These are phyloP conservation scores for Nicotiana knightiana DNA, from an alignment of 257 asterid species.

Conservation along the genomic window DNA sequence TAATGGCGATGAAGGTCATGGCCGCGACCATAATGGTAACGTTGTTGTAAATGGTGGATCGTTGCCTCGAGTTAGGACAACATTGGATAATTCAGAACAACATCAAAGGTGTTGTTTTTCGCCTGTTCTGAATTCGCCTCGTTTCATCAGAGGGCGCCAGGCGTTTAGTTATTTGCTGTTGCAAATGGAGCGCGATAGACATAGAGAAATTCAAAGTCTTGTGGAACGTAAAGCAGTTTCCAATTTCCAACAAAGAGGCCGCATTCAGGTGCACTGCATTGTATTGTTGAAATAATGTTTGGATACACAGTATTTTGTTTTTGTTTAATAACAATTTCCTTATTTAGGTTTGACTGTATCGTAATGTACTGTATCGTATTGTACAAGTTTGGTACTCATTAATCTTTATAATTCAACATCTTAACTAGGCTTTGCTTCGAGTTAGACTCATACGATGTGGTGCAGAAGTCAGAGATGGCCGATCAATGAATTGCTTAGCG, in stretches of 20 bases:
- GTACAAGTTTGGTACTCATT: not conserved
- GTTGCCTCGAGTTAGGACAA: slow-evolving; percentile 36
- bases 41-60: slow-evolving; percentile 20
- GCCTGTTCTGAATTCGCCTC: slow-evolving; percentile 36
- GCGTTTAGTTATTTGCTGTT: slow-evolving; percentile 53
- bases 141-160: slow-evolving; percentile 67
- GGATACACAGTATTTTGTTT: not conserved
- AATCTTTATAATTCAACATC: not conserved
- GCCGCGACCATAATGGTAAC: not conserved
- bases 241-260: slow-evolving; percentile 67
- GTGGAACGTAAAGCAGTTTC: slow-evolving; percentile 48
- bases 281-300: not conserved
- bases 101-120: slow-evolving; percentile 19
- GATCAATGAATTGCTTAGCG: slow-evolving; percentile 14
- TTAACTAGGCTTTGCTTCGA: slow-evolving; percentile 57
- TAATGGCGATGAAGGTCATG: slow-evolving; percentile 17
- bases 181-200: slow-evolving; percentile 57
- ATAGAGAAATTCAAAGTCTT: slow-evolving; percentile 51
- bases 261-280: slow-evolving; percentile 49
- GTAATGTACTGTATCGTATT: not conserved
- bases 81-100: slow-evolving; percentile 35
- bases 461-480: slow-evolving; percentile 37
- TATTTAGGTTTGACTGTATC: not conserved
- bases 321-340: not conserved
- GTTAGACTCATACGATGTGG: slow-evolving; percentile 53